Percentiles rank a stretch among this genome's conserved stretches.
Evolutionary conservation across 2,329 filamentous ascomycete genomes (phyloP).

Genomic region (Zalaria sp.): DNA sequence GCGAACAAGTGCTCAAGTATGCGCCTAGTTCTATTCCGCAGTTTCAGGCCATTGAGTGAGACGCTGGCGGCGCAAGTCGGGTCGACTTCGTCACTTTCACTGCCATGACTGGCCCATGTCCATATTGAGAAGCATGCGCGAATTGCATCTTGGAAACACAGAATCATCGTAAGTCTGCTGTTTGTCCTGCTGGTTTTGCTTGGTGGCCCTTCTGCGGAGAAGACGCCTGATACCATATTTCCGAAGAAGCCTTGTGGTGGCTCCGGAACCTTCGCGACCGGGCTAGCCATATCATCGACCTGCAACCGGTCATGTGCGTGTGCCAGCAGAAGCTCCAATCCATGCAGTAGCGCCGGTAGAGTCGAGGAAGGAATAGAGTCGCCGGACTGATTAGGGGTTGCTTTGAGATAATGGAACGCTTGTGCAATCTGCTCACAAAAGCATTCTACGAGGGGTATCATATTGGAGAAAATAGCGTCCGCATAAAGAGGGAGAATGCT

Average conservation of each 20-base stretch:
- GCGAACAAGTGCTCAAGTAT: slow-evolving; percentile 87
- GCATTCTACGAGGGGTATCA: slow-evolving; percentile 83
- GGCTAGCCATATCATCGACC: slow-evolving; percentile 56
- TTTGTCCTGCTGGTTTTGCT: slow-evolving; percentile 80
- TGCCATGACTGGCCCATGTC: slow-evolving; percentile 69
- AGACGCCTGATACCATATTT: slow-evolving; percentile 86
- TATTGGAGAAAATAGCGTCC: slow-evolving; percentile 72
- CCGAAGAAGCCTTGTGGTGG: slow-evolving; percentile 81
- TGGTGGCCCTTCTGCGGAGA: slow-evolving; percentile 62
- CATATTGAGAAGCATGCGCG: slow-evolving; percentile 87
- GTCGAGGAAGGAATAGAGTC: slow-evolving; percentile 33
- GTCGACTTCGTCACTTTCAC: slow-evolving; percentile 45
- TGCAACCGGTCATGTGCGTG: slow-evolving; percentile 59
- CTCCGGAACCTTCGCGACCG: slow-evolving; percentile 62
- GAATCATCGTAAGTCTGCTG: slow-evolving; percentile 76
- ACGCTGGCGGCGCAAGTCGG: slow-evolving; percentile 54
- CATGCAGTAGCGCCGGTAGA: slow-evolving; percentile 77
- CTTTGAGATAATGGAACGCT: slow-evolving; percentile 58
- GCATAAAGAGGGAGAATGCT: slow-evolving; percentile 76
- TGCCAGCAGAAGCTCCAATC: slow-evolving; percentile 79
- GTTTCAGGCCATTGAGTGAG: slow-evolving; percentile 82
- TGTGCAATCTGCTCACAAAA: slow-evolving; percentile 64
- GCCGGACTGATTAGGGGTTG: slow-evolving; percentile 35
- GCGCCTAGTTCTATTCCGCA: slow-evolving; percentile 77
- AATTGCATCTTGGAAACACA: slow-evolving; percentile 95